Base-by-base conservation (phyloP, 768 basidiomycete genomes). In the Trametes meyenii region DNA sequence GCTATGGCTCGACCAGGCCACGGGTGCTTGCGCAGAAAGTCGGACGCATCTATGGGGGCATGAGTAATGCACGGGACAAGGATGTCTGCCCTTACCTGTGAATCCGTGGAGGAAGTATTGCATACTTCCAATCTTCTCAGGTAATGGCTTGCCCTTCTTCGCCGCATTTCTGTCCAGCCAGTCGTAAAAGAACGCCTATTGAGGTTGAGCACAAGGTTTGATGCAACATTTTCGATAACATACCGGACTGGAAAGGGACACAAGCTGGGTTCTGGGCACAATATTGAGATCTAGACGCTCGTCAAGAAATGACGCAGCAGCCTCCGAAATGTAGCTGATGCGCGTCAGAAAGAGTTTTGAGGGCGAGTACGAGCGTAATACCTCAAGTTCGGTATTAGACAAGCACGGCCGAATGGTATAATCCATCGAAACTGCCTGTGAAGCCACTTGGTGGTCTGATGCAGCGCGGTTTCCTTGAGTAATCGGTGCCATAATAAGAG, bases 71-170 rank as follows among this genome's bases (percentile, higher is more conserved):
- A 4, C 45, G 33, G 33, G 26, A 6, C 19, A 16, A 62, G 19
- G 36, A 50, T 21, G 24, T 33, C 23, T 24, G 13, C 10, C 8
- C 5, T 29, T 67, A 85, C 92, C 92, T 76, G 85, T 83, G 69
- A 81, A 96, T 14, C 94, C 93, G 65, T 92, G 85, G 69, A 95
- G 75, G 74, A 96, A 96, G 56, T 85, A 87, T 69, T 96, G 94
- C 85, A 94, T 88, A 67, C 89, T 92, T 8, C 94, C 94, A 51
- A 94, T 88, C 76, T 96, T 96, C 61, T 90, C 91, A 23, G 92
- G 92, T 19, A 95, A 73, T 1, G 83, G 81, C 69, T 93, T 92
- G 6, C 90, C 91, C 67, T 94, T 93, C 76, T 92, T 94, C 11
- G 82, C 82, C 4, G 84, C 90, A 69, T 77, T 90, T 60, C 92